Conservation (phyloP, 2,329 filamentous ascomycete genomes). For the Colletotrichum echinochloae region DNA sequence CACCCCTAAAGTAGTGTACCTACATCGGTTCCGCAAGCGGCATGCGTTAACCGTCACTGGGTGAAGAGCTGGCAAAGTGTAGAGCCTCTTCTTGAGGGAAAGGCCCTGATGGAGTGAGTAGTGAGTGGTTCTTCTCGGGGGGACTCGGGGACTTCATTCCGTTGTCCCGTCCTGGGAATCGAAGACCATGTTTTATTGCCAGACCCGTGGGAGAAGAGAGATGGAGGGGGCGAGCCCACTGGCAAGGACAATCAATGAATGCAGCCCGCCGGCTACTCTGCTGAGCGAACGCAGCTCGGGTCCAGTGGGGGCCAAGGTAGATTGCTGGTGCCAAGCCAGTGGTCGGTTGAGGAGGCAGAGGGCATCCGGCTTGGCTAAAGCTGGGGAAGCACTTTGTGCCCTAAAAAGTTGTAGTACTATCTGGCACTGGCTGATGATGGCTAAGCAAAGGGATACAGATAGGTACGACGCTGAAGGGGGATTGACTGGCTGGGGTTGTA, state of each 20-base stretch:
- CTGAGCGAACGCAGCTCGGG: neutral
- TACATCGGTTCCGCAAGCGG: neutral
- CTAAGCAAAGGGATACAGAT: slow-evolving; percentile 10
- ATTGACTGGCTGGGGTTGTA: neutral
- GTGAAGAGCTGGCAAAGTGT: neutral
- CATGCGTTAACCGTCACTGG: neutral
- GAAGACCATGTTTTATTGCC: too few species aligned
- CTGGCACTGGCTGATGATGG: neutral
- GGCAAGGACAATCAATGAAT: neutral
- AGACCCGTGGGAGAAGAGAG: too few species aligned
- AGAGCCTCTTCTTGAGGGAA: too few species aligned
- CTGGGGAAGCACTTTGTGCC: neutral
- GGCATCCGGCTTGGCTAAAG: slow-evolving; percentile 30
- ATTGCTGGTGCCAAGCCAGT: slow-evolving; percentile 28
- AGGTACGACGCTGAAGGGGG: slow-evolving; percentile 3
- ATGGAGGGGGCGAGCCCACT: too few species aligned
- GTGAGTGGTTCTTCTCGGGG: too few species aligned
- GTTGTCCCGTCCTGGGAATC: too few species aligned
- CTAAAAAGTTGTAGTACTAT: neutral
- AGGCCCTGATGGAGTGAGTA: too few species aligned
- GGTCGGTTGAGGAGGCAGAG: slow-evolving; percentile 8
- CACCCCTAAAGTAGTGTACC: too few species aligned
- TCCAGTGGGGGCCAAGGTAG: slow-evolving; percentile 2
- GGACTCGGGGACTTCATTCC: too few species aligned
- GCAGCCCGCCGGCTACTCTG: neutral